Conservation (phyloP, 78 protist genomes). For the Dictyostelium brefeldianum region DNA sequence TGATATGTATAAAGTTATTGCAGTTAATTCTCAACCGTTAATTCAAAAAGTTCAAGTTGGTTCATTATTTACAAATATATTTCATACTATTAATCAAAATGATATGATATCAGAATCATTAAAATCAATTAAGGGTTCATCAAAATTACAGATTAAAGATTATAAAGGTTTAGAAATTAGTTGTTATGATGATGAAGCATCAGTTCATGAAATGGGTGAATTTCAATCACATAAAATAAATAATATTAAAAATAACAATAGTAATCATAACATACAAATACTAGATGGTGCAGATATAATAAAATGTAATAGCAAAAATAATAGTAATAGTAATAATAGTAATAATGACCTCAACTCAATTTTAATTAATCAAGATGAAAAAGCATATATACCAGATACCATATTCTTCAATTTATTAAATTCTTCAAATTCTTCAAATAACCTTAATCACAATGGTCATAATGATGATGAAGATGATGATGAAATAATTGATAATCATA, state of each 20-base stretch:
- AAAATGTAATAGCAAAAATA: not conserved
- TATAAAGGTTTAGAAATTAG: slow-evolving; percentile 30
- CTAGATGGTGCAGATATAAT: not conserved
- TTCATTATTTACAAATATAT: slow-evolving; percentile 12
- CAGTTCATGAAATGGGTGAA: slow-evolving; percentile 64
- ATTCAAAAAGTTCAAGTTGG: slow-evolving; percentile 52
- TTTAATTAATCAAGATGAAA: not conserved
- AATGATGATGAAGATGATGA: not conserved
- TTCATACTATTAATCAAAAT: slow-evolving; percentile 28
- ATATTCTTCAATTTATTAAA: not conserved
- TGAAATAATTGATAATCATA: slow-evolving; percentile 1
- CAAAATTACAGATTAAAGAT: not conserved
- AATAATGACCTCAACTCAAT: not conserved
- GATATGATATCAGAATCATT: slow-evolving; percentile 52
- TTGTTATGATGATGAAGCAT: not conserved
- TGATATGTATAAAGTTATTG: slow-evolving; percentile 66
- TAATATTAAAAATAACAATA: not conserved
- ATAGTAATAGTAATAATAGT: not conserved
- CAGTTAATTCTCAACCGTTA: slow-evolving; percentile 59
- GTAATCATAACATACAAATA: not conserved
- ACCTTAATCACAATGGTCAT: not conserved
- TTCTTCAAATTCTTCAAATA: not conserved
- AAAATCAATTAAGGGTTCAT: slow-evolving; percentile 33
- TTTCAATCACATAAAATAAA: slow-evolving; percentile 19
- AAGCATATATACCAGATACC: not conserved